Evolutionary conservation across 805 yeast genomes (phyloP).

Genomic region (Wickerhamomyces bovis): DNA sequence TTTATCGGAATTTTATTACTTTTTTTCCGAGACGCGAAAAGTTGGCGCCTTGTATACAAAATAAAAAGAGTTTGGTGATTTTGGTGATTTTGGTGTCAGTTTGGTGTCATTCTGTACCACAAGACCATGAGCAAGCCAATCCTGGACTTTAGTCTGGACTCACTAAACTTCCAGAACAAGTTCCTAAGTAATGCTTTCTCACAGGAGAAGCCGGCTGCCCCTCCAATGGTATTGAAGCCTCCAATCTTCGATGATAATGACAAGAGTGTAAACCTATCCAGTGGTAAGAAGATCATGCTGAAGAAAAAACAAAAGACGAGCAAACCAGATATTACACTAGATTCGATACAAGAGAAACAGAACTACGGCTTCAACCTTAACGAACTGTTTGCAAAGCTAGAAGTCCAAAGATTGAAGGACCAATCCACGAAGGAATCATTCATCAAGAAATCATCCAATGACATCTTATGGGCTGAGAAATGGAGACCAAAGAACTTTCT

Average conservation of each 20-base stretch:
- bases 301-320: constrained; percentile 5
- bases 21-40: background rate
- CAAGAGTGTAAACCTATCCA: constrained; percentile 13
- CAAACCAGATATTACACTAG: background rate
- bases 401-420: constrained; percentile 17
- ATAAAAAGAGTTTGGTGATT: no score
- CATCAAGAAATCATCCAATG: constrained; percentile 1
- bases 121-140: constrained; percentile 14
- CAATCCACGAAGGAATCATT: constrained; percentile 1
- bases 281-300: constrained; percentile 14
- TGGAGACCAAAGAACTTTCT: constrained; percentile 60
- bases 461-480: constrained; percentile 50
- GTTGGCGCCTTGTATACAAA: background rate
- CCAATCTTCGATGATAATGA: constrained; percentile 1
- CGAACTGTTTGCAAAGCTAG: constrained; percentile 29
- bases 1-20: no score
- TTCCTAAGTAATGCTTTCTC: constrained; percentile 4
- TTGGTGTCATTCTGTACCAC: background rate
- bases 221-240: background rate
- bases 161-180: constrained; percentile 17
- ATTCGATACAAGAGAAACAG: constrained; percentile 1
- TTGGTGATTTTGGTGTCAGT: background rate
- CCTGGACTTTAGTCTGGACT: constrained; percentile 15
- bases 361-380: constrained; percentile 34
- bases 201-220: background rate